Evolutionary conservation across 352 stramenopile genomes (phyloP), one percentile per base, ranked within the genome.

Genomic region (Globisporangium ultimum): DNA sequence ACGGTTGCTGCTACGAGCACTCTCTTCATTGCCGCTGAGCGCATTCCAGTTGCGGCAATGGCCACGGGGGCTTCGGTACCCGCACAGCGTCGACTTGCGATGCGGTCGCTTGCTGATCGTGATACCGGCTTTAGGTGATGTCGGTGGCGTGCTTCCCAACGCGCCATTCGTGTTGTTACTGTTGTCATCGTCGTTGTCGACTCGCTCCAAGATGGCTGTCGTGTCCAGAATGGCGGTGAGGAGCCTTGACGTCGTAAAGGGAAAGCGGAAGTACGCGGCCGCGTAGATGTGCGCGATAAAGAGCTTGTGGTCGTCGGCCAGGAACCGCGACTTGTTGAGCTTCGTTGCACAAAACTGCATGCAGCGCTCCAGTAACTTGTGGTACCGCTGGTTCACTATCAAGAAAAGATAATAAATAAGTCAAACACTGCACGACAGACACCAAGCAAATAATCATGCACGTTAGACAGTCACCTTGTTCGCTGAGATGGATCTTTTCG

Each of bases 231-330:
- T 52, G 14, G 77, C 76, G 28, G 85, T 62, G 54, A 91, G 59
- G 3, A 94, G 46, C 34, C 71, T 70, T 7, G 68, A 47, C 2
- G 62, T 67, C 3, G 76, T 46, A 45, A 75, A 71, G 17, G 80
- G 80, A 52, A 91, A 94, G 32, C 84, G 82, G 48, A 91, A 88
- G 60, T 76, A 89, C 34, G 90, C 70, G 4, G 68, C 68, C 6
- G 74, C 79, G 64, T 77, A 91, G 9, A 91, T 68, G 59, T 94
- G 84, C 14, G 76, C 75, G 10, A 83, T 76, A 50, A 94, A 90
- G 36, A 87, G 74, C 12, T 79, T 75, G 47, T 91, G 73, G 51
- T 94, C 84, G 54, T 92, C 80, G 5, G 83, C 64, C 40, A 92
- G 68, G 48, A 88, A 81, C 43, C 77, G 73, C 36, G 76, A 72